phyloP scores from a whole-genome alignment of 306 rosid species.

The Prinsepia uniflora region DNA sequence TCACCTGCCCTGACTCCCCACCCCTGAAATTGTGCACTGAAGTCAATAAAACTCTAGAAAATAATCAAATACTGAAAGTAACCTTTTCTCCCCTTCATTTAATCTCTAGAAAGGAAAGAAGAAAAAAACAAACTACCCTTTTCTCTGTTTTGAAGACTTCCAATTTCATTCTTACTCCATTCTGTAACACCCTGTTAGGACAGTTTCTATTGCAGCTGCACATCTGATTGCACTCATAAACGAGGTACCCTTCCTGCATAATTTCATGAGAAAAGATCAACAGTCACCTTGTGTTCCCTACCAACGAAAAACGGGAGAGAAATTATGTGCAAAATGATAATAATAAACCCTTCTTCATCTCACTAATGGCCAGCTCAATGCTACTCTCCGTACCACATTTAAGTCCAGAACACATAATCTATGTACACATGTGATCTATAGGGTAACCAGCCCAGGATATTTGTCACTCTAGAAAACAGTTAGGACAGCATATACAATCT shows the following conservation, averaged over 20 bases:
- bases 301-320: constrained; percentile 10
- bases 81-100: background rate
- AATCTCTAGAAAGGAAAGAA: background rate
- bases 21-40: constrained; percentile 45
- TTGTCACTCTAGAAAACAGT: background rate
- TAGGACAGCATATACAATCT: background rate
- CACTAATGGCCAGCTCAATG: background rate
- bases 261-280: constrained; percentile 27
- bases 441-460: background rate
- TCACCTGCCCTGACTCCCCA: constrained; percentile 96
- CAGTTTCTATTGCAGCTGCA: constrained; percentile 81
- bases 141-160: constrained; percentile 83
- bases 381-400: background rate
- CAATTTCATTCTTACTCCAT: constrained; percentile 81
- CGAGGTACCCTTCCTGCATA: constrained; percentile 95
- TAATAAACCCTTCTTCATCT: background rate
- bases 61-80: constrained; percentile 7
- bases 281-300: constrained; percentile 7
- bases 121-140: constrained; percentile 47
- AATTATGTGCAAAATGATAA: constrained; percentile 18
- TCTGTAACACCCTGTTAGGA: constrained; percentile 89
- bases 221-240: constrained; percentile 82
- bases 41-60: constrained; percentile 28
- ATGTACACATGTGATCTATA: background rate
- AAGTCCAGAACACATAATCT: background rate